Evolutionary conservation across 106 monocot species (phyloP).

Genomic region (Iris macrosiphon): DNA sequence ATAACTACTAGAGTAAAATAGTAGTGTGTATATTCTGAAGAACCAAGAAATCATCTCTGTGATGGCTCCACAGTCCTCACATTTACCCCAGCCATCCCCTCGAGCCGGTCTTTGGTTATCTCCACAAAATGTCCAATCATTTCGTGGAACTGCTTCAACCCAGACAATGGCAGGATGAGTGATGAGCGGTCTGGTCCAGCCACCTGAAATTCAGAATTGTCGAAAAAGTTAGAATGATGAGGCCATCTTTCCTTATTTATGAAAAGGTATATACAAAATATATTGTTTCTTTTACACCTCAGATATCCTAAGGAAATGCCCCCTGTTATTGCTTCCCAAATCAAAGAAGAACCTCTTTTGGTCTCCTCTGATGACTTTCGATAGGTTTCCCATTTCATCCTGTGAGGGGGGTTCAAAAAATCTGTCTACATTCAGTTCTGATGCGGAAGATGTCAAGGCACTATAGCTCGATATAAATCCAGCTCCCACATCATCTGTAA

Average conservation of each 20-base stretch:
- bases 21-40: too few relatives aligned
- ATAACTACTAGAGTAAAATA: too few relatives aligned
- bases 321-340: constrained; percentile 84
- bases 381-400: constrained; percentile 56
- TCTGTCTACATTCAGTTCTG: constrained; percentile 65
- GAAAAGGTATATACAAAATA: too few relatives aligned
- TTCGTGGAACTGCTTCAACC: constrained; percentile 82
- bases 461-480: constrained; percentile 76
- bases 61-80: constrained; percentile 47
- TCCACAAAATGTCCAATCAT: constrained; percentile 89
- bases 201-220: constrained; percentile 53
- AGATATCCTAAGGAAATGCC: constrained; percentile 87
- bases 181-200: constrained; percentile 94
- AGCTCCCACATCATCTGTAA: constrained; percentile 96
- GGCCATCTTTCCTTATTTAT: too few relatives aligned
- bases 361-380: constrained; percentile 80
- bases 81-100: constrained; percentile 49
- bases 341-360: constrained; percentile 98
- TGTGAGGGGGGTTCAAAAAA: constrained; percentile 39
- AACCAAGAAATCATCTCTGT: constrained; percentile 70
- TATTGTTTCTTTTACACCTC: too few relatives aligned
- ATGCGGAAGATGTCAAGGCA: constrained; percentile 35
- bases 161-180: constrained; percentile 75
- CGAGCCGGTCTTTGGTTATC: constrained; percentile 69
- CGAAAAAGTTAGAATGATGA: too few relatives aligned